These are phyloP conservation scores for Dipodascus albidus DNA, from an alignment of 805 yeast genomes.

Conservation along the genomic window DNA sequence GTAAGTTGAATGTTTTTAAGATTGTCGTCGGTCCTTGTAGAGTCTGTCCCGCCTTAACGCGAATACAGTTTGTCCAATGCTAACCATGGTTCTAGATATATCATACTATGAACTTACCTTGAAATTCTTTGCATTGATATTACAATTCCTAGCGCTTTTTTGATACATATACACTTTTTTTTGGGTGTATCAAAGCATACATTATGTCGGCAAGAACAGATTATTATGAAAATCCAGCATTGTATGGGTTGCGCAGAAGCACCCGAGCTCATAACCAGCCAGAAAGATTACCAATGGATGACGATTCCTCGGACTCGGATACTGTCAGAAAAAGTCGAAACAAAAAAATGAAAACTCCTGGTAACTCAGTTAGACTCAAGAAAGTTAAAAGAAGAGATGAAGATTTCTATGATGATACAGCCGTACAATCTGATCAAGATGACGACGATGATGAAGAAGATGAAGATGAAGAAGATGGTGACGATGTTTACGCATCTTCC, in stretches of 20 bases:
- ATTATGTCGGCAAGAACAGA: slow-evolving; percentile 1
- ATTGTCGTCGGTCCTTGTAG: too few species aligned
- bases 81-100: background rate
- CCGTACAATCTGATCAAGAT: background rate
- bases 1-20: too few species aligned
- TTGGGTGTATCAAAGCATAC: background rate
- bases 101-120: background rate
- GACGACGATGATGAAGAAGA: slow-evolving; percentile 11
- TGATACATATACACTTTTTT: background rate
- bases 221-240: slow-evolving; percentile 25
- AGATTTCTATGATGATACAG: background rate
- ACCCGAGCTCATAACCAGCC: slow-evolving; percentile 26
- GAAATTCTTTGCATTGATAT: background rate
- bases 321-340: slow-evolving; percentile 10
- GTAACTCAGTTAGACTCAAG: slow-evolving; percentile 2
- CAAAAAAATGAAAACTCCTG: background rate
- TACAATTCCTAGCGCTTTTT: background rate
- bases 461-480: slow-evolving; percentile 15
- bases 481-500: slow-evolving; percentile 6
- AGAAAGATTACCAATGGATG: slow-evolving; percentile 13
- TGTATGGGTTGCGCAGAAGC: slow-evolving; percentile 32
- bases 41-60: too few species aligned
- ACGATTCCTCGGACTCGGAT: slow-evolving; percentile 16
- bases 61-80: too few species aligned
- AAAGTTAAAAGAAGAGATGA: background rate